phyloP scores from a whole-genome alignment of 2,329 filamentous ascomycete genomes.

The Parafenestella ontariensis region DNA sequence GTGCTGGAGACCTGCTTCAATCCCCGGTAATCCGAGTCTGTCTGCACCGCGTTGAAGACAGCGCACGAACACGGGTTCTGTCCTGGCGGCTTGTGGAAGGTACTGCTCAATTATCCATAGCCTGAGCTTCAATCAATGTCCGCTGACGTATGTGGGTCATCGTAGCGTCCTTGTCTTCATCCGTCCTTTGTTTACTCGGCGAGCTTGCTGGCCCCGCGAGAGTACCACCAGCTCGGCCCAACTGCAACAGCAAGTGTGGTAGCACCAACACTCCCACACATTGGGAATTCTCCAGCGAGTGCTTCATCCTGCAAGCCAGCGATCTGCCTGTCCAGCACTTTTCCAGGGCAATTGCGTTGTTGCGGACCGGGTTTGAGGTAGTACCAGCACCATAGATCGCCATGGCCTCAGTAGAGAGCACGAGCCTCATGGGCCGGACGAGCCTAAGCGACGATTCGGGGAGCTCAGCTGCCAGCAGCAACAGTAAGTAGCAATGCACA shows the following conservation, averaged over 20 bases:
- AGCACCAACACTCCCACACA: constrained; percentile 4
- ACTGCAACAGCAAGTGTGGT: constrained; percentile 8
- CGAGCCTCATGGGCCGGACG: constrained; percentile 35
- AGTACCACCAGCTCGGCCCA: constrained; percentile 17
- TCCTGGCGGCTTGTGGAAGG: constrained; percentile 19
- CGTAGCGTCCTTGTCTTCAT: constrained; percentile 27
- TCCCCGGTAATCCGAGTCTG: constrained; percentile 18
- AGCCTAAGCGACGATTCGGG: constrained; percentile 41
- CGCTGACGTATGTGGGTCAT: constrained; percentile 32
- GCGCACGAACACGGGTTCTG: constrained; percentile 10
- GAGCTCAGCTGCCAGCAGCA: constrained; percentile 37
- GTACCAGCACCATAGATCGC: constrained; percentile 19
- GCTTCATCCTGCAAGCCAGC: constrained; percentile 1
- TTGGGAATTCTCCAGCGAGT: not conserved
- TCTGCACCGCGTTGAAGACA: constrained; percentile 9
- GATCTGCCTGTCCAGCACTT: constrained; percentile 4
- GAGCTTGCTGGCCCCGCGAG: constrained; percentile 23
- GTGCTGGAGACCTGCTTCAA: constrained; percentile 15
- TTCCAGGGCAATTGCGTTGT: constrained; percentile 16
- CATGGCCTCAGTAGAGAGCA: constrained; percentile 36
- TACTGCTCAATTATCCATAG: constrained; percentile 13
- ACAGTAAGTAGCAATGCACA: constrained; percentile 34
- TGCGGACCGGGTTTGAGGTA: constrained; percentile 15
- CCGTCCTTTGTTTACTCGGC: constrained; percentile 31
- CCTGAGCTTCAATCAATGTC: constrained; percentile 5